Evolutionary conservation across 805 yeast genomes (phyloP), one percentile per base, ranked within the genome.

Genomic region (Priceomyces castillae): DNA sequence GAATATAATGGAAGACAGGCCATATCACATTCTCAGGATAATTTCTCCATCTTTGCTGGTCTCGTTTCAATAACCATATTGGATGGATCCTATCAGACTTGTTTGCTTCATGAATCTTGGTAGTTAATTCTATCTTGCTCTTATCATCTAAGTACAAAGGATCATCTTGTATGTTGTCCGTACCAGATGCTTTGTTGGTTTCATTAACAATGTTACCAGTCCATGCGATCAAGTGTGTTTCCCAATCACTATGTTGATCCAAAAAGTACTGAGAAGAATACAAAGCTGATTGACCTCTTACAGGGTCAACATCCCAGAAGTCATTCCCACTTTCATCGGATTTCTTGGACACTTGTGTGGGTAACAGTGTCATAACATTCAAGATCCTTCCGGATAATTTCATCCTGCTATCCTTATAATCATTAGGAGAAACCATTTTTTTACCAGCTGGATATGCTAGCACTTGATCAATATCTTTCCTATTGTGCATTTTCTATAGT

Each of bases 1-100:
- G 85, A 61, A 94, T 89, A 67, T 94, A 94, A 59, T 94, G 99
- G 65, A 92, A 82, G 2, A 89, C 84, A 1, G 97, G 97, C 98
- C 99, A 94, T 22, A 94, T 69, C 16, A 84, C 83, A 54, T 85
- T 81, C 59, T 92, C 98, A 1, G 97, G 95, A 58, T 88, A 92
- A 51, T 75, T 76, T 52, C 97, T 76, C 96, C 97, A 92, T 46
- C 90, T 72, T 35, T 72, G 72, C 61, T 86, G 95, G 63, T 86
- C 86, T 47, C 82, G 78, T 48, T 94, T 77, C 43, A 86, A 71
- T 26, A 92, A 69, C 96, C 97, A 90, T 41, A 92, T 86, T 0
- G 98, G 97, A 57, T 85, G 94, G 37, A 87, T 71, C 42, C 76
- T 69, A 12, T 75, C 71, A 19, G 80, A 65, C 15, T 69, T 63